Percentiles rank a stretch among this genome's conserved stretches.
Evolutionary conservation across 495 filamentous ascomycete species (phyloP).

Genomic region (Bacidia gigantensis): DNA sequence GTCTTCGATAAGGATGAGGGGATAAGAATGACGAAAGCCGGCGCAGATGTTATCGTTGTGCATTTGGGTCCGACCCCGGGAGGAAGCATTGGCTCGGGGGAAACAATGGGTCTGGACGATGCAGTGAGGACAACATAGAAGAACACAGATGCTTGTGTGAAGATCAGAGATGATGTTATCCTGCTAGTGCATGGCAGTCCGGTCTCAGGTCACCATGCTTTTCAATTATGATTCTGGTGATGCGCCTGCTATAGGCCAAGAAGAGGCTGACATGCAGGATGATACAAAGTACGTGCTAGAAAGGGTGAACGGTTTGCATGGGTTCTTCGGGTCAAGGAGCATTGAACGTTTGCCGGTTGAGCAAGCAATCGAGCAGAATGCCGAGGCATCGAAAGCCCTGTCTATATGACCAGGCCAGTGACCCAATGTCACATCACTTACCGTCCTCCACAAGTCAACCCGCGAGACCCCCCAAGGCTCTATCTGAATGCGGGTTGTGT

Average conservation of each 20-base stretch:
- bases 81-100: constrained; percentile 47
- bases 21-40: constrained; percentile 43
- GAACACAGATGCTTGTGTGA: constrained; percentile 45
- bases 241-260: too few relatives aligned
- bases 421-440: too few relatives aligned
- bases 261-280: too few relatives aligned
- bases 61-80: constrained; percentile 57
- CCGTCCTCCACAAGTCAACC: too few relatives aligned
- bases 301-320: constrained; percentile 46
- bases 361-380: constrained; percentile 47
- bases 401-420: neutral
- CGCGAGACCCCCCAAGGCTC: too few relatives aligned
- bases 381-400: constrained; percentile 44
- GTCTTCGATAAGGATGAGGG: constrained; percentile 50
- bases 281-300: constrained; percentile 50
- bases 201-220: constrained; percentile 28
- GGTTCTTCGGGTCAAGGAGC: constrained; percentile 57
- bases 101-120: constrained; percentile 41
- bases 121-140: constrained; percentile 44
- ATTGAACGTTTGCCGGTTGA: constrained; percentile 63
- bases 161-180: constrained; percentile 42
- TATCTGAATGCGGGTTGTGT: too few relatives aligned
- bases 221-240: too few relatives aligned
- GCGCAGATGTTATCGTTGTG: constrained; percentile 54
- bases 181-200: constrained; percentile 59